Evolutionary conservation across 2,329 filamentous ascomycete genomes (phyloP).

Genomic region (Beauveria brongniartii): DNA sequence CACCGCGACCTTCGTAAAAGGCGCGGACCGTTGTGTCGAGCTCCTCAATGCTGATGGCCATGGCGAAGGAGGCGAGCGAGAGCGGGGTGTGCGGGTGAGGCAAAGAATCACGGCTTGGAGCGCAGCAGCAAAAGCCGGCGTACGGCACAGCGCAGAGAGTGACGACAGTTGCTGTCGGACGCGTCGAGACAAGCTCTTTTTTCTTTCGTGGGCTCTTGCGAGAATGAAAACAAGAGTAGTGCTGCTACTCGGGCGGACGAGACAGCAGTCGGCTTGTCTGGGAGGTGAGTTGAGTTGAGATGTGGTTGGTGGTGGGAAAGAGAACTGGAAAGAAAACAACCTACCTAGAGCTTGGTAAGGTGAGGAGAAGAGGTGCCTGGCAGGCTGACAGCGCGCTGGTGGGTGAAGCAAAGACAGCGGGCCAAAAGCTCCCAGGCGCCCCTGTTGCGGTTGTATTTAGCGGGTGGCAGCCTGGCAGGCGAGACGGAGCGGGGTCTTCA

Average conservation of each 20-base stretch:
- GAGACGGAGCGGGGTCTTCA: constrained; percentile 1
- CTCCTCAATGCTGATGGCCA: constrained; percentile 77
- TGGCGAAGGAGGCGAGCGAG: constrained; percentile 33
- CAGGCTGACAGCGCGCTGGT: not conserved
- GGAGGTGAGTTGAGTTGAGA: not conserved
- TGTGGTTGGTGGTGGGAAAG: constrained; percentile 2
- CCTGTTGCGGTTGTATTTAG: not conserved
- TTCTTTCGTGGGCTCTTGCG: too few relatives aligned
- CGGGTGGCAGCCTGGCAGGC: not conserved
- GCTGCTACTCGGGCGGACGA: not conserved
- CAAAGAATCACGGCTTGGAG: constrained; percentile 14
- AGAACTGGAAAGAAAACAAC: constrained; percentile 14
- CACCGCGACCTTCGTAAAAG: constrained; percentile 95
- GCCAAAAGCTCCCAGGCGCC: not conserved
- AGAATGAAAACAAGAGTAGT: not conserved
- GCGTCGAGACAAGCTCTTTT: constrained; percentile 11
- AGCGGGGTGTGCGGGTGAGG: constrained; percentile 22
- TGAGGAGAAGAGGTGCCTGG: constrained; percentile 13
- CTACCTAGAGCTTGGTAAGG: constrained; percentile 9
- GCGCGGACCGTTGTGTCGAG: constrained; percentile 92
- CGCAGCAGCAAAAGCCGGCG: constrained; percentile 16
- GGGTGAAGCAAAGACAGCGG: constrained; percentile 1
- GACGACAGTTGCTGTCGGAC: constrained; percentile 15
- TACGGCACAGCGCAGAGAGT: constrained; percentile 19
- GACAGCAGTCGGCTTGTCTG: not conserved